A percentile compares a stretch with the other conserved stretches of the same genome.
These are phyloP conservation scores for Neopestalotiopsis clavispora DNA, from an alignment of 2,329 filamentous ascomycete species.

Conservation along the genomic window DNA sequence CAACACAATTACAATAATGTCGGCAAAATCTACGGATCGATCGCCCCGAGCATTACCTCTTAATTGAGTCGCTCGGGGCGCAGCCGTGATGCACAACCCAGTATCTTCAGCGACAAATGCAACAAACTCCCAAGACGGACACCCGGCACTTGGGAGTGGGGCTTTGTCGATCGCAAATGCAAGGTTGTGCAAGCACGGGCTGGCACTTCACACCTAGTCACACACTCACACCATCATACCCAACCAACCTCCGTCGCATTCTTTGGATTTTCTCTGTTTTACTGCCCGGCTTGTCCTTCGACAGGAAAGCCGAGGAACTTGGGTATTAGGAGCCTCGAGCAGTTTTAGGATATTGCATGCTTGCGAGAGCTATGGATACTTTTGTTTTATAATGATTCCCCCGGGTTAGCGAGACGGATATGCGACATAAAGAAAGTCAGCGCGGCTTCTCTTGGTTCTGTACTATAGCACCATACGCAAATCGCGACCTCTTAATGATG, in stretches of 20 bases:
- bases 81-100: background rate
- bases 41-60: background rate
- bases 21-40: background rate
- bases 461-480: slow-evolving; percentile 16
- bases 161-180: background rate
- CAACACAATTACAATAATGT: background rate
- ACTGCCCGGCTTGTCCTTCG: background rate
- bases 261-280: background rate
- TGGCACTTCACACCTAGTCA: background rate
- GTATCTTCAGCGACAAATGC: background rate
- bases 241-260: background rate
- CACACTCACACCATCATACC: background rate
- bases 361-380: slow-evolving; percentile 4
- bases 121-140: background rate
- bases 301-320: background rate
- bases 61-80: background rate
- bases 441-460: background rate
- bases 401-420: background rate
- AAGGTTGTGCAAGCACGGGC: background rate
- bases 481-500: slow-evolving; percentile 27
- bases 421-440: background rate
- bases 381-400: slow-evolving; percentile 11
- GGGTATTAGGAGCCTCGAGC: background rate
- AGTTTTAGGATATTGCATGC: background rate
- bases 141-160: background rate